Base-by-base conservation (phyloP, 2,329 filamentous ascomycete genomes). In the Scopulariopsis brevicaulis region DNA sequence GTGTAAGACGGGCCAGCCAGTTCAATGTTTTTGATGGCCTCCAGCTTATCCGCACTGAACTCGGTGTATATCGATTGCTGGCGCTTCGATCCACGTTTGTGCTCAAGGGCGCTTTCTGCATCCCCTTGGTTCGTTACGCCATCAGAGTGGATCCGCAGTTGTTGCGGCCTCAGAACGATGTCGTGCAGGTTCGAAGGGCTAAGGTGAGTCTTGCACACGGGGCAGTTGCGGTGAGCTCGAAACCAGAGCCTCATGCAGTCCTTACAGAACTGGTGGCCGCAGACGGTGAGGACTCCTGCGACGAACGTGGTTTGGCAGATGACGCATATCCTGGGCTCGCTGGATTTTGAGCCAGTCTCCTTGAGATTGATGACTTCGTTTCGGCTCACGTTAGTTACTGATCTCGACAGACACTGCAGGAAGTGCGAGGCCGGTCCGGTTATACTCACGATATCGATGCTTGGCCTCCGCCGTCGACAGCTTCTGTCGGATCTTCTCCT, bases 261-360 rank as follows among this genome's bases (percentile, higher is more conserved):
- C 65, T 90, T 91, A 74, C 93, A 96, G 68, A 91, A 97, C 62
- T 90, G 84, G 67, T 99, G 94, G 0, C 93, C 93, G 68, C 94
- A 97, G 1, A 90, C 81, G 0, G 93, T 96, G 61, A 93, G 76
- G 56, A 88, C 83, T 57, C 93, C 93, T n/a, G 84, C 75, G 59
- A 87, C 84, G 64, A 96, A 96, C 0, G 77, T 67, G 12, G 81
- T 79, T 65, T 89, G 86, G 68, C 94, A 99, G 64, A 99, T 96
- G 58, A 95, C 82, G 68, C 94, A 99, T 55, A 87, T 84, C 34
- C 83, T 81, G 7, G 83, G 76, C 59, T 85, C 81, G 54, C 84
- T 79, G 14, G 56, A 58, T 24, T 58, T 54, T n/a, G 80, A 76
- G 52, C 89, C 86, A 20, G 78, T 73, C 58, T 78, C 70, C 64